phyloP scores from a whole-genome alignment of 1,284 basidiomycete species.

The Cystobasidiaceae sp. region DNA sequence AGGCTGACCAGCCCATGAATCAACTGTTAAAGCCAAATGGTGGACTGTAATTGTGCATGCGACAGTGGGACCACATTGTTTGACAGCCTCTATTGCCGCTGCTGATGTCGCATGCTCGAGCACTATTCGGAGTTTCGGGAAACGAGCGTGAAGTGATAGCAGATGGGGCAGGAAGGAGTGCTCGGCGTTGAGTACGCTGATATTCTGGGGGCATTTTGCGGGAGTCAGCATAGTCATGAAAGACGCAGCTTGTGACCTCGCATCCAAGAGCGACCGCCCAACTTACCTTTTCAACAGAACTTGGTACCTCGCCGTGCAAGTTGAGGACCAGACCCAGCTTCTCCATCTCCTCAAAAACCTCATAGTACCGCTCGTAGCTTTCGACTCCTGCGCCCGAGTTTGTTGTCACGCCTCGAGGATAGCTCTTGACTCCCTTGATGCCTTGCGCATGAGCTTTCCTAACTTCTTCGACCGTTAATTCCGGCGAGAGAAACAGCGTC shows the following conservation, averaged over 20 bases:
- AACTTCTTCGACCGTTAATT: constrained; percentile 86
- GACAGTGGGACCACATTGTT: constrained; percentile 76
- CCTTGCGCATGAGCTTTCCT: constrained; percentile 77
- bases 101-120: constrained; percentile 98
- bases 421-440: constrained; percentile 92
- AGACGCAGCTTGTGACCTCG: no score
- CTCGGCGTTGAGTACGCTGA: constrained; percentile 92
- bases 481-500: constrained; percentile 89
- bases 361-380: constrained; percentile 90
- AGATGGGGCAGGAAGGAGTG: constrained; percentile 84
- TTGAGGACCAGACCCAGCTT: constrained; percentile 89
- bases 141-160: constrained; percentile 69
- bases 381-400: constrained; percentile 96
- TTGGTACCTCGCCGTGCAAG: constrained; percentile 94
- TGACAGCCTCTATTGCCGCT: constrained; percentile 87
- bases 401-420: constrained; percentile 95
- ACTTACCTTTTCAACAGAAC: constrained; percentile 73
- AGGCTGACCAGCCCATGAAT: constrained; percentile 94
- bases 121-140: constrained; percentile 92
- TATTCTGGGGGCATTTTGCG: constrained; percentile 73
- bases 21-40: constrained; percentile 88
- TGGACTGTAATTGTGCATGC: constrained; percentile 97
- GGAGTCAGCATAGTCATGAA: no score
- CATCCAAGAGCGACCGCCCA: no score
- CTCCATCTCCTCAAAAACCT: constrained; percentile 92